Percentiles rank a stretch among this genome's conserved stretches.
Evolutionary conservation across 805 yeast genomes (phyloP).

Genomic region (Soucietia sequanensis): DNA sequence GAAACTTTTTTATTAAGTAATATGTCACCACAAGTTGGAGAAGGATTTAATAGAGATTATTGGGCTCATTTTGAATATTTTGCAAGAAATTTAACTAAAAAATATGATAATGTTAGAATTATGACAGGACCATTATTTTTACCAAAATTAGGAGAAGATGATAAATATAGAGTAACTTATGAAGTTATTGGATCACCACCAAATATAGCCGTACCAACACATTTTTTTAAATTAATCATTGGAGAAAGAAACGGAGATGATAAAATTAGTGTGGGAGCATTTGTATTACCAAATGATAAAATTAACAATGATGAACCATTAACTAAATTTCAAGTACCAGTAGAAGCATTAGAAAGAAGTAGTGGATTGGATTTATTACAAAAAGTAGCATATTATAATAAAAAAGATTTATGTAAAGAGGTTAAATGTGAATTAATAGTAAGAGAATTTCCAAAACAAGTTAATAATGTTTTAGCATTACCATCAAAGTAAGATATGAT

Average conservation of each 20-base stretch:
- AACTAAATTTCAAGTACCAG: constrained; percentile 77
- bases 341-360: constrained; percentile 84
- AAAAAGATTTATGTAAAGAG: constrained; percentile 73
- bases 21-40: constrained; percentile 97
- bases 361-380: constrained; percentile 81
- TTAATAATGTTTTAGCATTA: constrained; percentile 14
- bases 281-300: constrained; percentile 85
- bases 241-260: constrained; percentile 59
- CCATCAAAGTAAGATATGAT: constrained; percentile 11
- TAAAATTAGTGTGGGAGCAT: constrained; percentile 78
- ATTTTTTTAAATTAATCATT: constrained; percentile 86
- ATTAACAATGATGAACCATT: constrained; percentile 73
- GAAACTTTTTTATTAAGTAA: constrained; percentile 89
- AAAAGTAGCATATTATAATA: constrained; percentile 55
- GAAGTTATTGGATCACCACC: constrained; percentile 98
- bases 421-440: constrained; percentile 77
- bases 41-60: constrained; percentile 92
- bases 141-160: constrained; percentile 78
- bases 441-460: constrained; percentile 66
- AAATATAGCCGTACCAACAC: constrained; percentile 94
- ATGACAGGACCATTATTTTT: constrained; percentile 93
- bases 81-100: constrained; percentile 69
- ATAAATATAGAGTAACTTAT: constrained; percentile 79
- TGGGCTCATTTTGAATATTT: constrained; percentile 98
- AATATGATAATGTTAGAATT: constrained; percentile 73